Percentiles rank a stretch among this genome's conserved stretches.
Conservation (phyloP, 345 rosid genomes). For the Citrus medica region DNA sequence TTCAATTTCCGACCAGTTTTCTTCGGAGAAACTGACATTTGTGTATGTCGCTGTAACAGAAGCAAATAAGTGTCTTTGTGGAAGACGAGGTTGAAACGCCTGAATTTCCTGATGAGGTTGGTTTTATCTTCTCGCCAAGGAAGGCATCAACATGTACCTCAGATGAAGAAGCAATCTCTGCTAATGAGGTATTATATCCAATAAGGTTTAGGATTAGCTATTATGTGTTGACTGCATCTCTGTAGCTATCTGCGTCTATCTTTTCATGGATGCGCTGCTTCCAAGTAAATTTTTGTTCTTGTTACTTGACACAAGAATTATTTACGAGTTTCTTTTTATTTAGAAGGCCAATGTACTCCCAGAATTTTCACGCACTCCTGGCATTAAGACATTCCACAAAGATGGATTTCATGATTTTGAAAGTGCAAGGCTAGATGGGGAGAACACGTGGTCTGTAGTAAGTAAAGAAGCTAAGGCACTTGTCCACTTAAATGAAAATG, state of each 20-base stretch:
- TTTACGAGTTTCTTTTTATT: not conserved
- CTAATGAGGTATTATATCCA: constrained; percentile 36
- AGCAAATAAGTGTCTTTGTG: constrained; percentile 14
- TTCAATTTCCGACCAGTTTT: not conserved
- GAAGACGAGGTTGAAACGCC: constrained; percentile 61
- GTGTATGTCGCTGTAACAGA: constrained; percentile 24
- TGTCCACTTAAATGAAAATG: constrained; percentile 31
- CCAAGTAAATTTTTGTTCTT: not conserved
- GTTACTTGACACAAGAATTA: not conserved
- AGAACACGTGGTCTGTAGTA: constrained; percentile 26
- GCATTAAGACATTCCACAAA: not conserved
- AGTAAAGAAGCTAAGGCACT: constrained; percentile 37
- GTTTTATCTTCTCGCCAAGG: constrained; percentile 18
- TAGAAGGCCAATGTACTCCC: constrained; percentile 14
- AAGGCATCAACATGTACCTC: constrained; percentile 19
- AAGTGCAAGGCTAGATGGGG: constrained; percentile 27
- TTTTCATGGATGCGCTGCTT: not conserved
- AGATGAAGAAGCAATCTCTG: constrained; percentile 36
- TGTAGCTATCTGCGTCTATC: not conserved
- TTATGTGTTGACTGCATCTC: not conserved
- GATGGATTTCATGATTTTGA: constrained; percentile 16
- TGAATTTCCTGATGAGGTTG: constrained; percentile 45
- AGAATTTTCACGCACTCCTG: not conserved
- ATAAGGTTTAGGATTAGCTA: not conserved
- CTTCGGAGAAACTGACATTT: not conserved